Base-by-base conservation (phyloP, 176 grass and related monocot genomes). In the Stipa capillata region DNA sequence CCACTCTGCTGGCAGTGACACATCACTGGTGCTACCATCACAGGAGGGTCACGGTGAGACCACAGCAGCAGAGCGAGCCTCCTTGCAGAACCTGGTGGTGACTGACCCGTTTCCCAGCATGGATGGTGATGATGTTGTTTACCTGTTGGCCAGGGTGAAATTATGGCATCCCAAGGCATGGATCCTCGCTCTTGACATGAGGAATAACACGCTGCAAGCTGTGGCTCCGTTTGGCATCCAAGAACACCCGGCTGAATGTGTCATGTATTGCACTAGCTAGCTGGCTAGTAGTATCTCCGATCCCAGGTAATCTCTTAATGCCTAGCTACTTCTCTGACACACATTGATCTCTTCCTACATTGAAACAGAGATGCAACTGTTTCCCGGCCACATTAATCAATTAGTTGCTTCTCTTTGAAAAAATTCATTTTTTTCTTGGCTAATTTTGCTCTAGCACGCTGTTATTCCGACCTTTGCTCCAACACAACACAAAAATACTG, bases 171-270 rank as follows among this genome's bases (percentile, higher is more conserved):
- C 2, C 21, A 68, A 68, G 65, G 6, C 65, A 68, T 68, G 65
- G 65, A 21, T 68, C 40, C 13, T 68, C 4, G 11, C 65, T 68
- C 37, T 68, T 68, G 65, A 43, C 65, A 43, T 43, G 65, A 68
- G 13, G 0, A 68, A 15, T 24, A 43, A 27, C 2, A 68, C 21
- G 37, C 37, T 68, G 39, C 37, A 43, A 23, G 43, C 21, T 16
- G 65, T 68, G 6, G 39, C 27, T 68, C 65, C 39, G 40, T 25
- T 68, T 43, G 39, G 2, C 21, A 27, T 1, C 2, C 5, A 6
- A 14, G 3, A 43, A 27, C 21, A 27, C 0, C 39, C 65, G n/a
- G 3, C 6, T 51, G 48, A 51, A 0, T n/a, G 4, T 51, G 0
- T 51, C 48, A 8, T 51, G 48, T n/a, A 51, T 51, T 51, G 48